Conservation (phyloP, 2,329 filamentous ascomycete genomes). For the Fusarium oxysporum region DNA sequence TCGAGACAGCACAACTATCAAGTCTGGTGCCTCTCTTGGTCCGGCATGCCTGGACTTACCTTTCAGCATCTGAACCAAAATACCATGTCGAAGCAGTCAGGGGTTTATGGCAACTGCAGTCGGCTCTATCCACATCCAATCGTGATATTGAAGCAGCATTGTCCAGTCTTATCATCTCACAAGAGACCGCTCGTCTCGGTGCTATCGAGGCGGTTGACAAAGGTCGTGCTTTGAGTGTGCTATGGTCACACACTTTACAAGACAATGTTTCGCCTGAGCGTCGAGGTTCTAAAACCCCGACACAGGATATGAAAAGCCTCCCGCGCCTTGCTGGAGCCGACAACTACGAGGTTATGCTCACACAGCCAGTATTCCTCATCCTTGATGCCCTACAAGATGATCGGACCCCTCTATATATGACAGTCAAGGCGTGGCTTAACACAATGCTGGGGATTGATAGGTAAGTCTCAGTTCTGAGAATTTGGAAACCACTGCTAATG, state of each 20-base stretch:
- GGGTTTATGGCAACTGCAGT: constrained; percentile 87
- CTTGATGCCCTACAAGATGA: constrained; percentile 82
- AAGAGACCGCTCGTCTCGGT: constrained; percentile 49
- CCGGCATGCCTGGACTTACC: constrained; percentile 78
- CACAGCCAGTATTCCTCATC: constrained; percentile 82
- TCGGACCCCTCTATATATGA: constrained; percentile 78
- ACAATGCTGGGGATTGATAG: constrained; percentile 72
- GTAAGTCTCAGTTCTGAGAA: constrained; percentile 53
- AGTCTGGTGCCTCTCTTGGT: constrained; percentile 76
- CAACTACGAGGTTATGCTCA: constrained; percentile 79
- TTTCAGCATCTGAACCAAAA: constrained; percentile 86
- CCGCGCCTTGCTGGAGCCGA: constrained; percentile 66
- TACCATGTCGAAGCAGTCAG: constrained; percentile 94
- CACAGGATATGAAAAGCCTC: constrained; percentile 48
- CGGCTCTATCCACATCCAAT: constrained; percentile 72
- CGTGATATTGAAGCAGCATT: constrained; percentile 86
- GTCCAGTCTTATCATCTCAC: constrained; percentile 72
- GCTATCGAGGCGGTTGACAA: constrained; percentile 64
- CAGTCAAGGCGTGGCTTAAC: constrained; percentile 84
- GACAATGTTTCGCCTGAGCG: constrained; percentile 65
- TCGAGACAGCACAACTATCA: constrained; percentile 65
- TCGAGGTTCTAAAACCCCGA: constrained; percentile 60
- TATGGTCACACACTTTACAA: constrained; percentile 85
- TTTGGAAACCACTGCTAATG: constrained; percentile 2
- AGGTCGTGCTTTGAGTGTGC: constrained; percentile 76